Evolutionary conservation across 805 yeast genomes (phyloP).

Genomic region (Candida berthetii): DNA sequence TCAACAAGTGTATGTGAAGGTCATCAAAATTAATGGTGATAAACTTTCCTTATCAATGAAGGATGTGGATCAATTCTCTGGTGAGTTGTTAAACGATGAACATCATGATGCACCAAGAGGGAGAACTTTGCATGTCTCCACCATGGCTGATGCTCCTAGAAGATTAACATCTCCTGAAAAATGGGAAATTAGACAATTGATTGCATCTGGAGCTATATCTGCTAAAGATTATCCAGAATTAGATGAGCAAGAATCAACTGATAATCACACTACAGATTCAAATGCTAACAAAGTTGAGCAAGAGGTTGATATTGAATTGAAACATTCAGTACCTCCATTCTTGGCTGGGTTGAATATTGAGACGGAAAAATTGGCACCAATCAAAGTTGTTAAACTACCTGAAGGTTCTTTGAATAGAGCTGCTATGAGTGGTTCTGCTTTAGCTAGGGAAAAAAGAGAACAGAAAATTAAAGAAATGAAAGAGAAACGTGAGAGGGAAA

Average conservation of each 20-base stretch:
- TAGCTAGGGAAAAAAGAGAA: constrained; percentile 62
- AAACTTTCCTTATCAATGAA: constrained; percentile 61
- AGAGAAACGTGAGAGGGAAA: constrained; percentile 30
- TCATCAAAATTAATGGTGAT: constrained; percentile 40
- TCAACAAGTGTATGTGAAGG: constrained; percentile 62
- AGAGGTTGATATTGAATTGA: constrained; percentile 69
- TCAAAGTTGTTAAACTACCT: constrained; percentile 60
- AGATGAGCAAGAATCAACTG: constrained; percentile 24
- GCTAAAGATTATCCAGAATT: constrained; percentile 67
- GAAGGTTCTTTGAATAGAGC: constrained; percentile 75
- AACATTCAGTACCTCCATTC: constrained; percentile 65
- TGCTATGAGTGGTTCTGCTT: constrained; percentile 67
- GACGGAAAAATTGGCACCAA: constrained; percentile 36
- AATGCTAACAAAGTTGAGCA: constrained; percentile 21
- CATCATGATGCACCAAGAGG: constrained; percentile 5
- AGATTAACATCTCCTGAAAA: constrained; percentile 79
- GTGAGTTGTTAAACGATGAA: constrained; percentile 26
- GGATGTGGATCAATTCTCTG: constrained; percentile 66
- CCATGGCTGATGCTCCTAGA: constrained; percentile 20
- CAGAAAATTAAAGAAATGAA: constrained; percentile 42
- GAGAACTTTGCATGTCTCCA: constrained; percentile 9
- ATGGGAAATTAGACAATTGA: constrained; percentile 85
- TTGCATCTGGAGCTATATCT: constrained; percentile 69
- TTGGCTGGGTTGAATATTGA: constrained; percentile 45
- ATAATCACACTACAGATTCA: constrained; percentile 20